Conservation (phyloP, 106 monocot genomes). For the Allium cepa region DNA sequence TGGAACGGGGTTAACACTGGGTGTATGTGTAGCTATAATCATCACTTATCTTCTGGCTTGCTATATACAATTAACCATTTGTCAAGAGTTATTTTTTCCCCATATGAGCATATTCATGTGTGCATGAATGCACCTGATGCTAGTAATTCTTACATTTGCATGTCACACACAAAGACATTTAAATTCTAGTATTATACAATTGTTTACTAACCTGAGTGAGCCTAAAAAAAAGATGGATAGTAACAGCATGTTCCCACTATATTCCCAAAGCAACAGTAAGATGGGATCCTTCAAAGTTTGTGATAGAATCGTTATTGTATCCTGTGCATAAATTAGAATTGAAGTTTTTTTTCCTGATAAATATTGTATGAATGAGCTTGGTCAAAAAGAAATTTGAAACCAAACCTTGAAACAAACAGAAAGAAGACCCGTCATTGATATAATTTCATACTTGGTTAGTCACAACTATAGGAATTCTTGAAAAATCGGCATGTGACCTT, state of each 20-base stretch:
- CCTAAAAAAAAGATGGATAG: conserved; percentile 81
- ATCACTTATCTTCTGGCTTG: too few relatives aligned
- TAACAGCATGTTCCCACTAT: conserved; percentile 95
- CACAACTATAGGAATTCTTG: conserved; percentile 72
- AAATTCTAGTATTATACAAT: not conserved
- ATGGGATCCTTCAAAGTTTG: conserved; percentile 43
- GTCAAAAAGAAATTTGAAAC: not conserved
- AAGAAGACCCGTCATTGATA: conserved; percentile 33
- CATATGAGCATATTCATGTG: too few relatives aligned
- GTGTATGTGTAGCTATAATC: too few relatives aligned
- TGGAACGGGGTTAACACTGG: too few relatives aligned
- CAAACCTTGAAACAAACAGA: conserved; percentile 76
- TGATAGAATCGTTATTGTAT: conserved; percentile 11
- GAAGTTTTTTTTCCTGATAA: not conserved
- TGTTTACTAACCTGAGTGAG: conserved; percentile 54
- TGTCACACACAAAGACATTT: not conserved
- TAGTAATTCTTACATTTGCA: not conserved
- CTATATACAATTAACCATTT: too few relatives aligned
- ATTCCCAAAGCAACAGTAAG: conserved; percentile 72
- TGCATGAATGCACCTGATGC: too few relatives aligned
- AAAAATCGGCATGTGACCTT: conserved; percentile 96
- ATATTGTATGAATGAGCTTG: not conserved
- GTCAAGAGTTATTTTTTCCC: too few relatives aligned
- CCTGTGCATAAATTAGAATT: conserved; percentile 23
- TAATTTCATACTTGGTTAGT: conserved; percentile 91